These are phyloP conservation scores for Emericellopsis cladophorae DNA, from an alignment of 2,329 filamentous ascomycete genomes.

Conservation along the genomic window DNA sequence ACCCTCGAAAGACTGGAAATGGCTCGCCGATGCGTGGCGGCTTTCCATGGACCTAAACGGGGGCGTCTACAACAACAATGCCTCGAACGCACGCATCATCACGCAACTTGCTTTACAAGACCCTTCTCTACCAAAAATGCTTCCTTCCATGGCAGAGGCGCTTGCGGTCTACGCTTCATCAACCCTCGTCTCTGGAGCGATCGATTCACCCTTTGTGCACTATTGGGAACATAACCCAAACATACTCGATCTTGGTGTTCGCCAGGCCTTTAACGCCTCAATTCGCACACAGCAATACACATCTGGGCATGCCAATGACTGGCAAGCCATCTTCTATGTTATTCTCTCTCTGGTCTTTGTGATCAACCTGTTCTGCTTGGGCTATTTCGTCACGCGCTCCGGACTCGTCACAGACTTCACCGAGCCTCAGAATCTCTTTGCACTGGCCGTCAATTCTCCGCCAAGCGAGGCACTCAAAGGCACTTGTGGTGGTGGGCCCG, in stretches of 20 bases:
- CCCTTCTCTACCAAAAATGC: conserved; percentile 27
- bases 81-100: conserved; percentile 42
- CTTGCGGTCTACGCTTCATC: conserved; percentile 57
- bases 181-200: conserved; percentile 48
- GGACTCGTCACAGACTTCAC: conserved; percentile 67
- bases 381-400: conserved; percentile 41
- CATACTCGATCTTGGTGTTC: conserved; percentile 28
- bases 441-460: conserved; percentile 51
- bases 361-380: conserved; percentile 52
- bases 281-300: conserved; percentile 57
- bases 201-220: conserved; percentile 47
- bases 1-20: conserved; percentile 37
- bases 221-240: conserved; percentile 26
- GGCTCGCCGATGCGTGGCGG: conserved; percentile 40
- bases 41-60: conserved; percentile 41
- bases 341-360: conserved; percentile 53
- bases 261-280: conserved; percentile 50
- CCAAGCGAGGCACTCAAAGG: conserved; percentile 22
- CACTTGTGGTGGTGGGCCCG: conserved; percentile 23
- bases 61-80: conserved; percentile 40
- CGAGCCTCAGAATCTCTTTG: conserved; percentile 65
- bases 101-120: conserved; percentile 36
- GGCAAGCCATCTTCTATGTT: conserved; percentile 55
- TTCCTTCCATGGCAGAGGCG: conserved; percentile 62
- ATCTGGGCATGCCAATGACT: conserved; percentile 45